Evolutionary conservation across 78 protist genomes (phyloP), one percentile per base, ranked within the genome.

Genomic region (Dictyostelium purpureum): DNA sequence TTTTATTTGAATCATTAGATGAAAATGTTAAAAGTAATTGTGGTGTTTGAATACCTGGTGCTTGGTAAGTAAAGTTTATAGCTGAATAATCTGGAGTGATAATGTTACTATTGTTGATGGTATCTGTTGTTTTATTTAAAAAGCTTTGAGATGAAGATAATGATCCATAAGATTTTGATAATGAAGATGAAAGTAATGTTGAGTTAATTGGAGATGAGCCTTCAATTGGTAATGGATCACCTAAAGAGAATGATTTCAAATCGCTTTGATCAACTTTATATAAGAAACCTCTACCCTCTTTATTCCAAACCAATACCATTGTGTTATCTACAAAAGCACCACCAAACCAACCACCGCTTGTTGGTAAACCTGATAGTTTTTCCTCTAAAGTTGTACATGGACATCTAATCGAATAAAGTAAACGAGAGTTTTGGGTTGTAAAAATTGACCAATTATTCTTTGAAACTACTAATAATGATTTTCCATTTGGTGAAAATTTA

Each of bases 401-500:
- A 85, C 92, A 66, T 21, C 77, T 51, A 24, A 85, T 73, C 0
- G 82, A 66, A 6, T 51, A 85, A 6, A 75, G 66, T 51, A 24
- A n/a, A 12, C 56, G 37, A 45, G 92, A 70, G 35, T 73, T 85
- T 31, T 70, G 63, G 0, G 92, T 85, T 18, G 92, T 74, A 38
- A 85, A 85, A 7, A 81, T 49, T 49, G 92, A 85, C 92, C 92
- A 85, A 57, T 70, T 31, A n/a, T 37, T 66, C 31, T 85, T 85
- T 2, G 77, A 45, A 2, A 85, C 80, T 0, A 85, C 92, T 12
- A 85, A 59, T n/a, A 85, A 35, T 19, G 76, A 45, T 61, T 71
- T 85, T 47, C 92, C 92, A 47, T 85, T 85, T n/a, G 92, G 92
- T 28, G 92, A 85, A 31, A 85, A 66, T 49, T 85, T 79, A 47